A percentile compares a stretch with the other conserved stretches of the same genome.
These are phyloP conservation scores for Amaranthus hypochondriacus DNA, from an alignment of 148 eudicot species.

Conservation along the genomic window DNA sequence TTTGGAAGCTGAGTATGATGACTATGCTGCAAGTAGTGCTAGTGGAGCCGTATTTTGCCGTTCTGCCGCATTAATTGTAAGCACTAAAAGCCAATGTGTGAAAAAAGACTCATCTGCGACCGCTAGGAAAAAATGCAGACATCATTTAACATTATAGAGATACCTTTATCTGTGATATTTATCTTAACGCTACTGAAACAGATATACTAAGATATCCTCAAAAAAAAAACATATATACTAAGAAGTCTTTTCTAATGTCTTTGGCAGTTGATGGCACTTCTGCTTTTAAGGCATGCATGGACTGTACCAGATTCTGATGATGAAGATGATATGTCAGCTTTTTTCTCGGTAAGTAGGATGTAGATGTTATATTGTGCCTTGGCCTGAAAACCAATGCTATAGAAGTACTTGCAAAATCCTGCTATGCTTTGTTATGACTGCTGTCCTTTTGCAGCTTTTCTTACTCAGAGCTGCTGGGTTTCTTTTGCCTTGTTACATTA, in stretches of 20 bases:
- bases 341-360: slow-evolving; percentile 65
- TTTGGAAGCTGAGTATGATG: slow-evolving; percentile 82
- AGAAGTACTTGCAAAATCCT: background rate
- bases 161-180: no score
- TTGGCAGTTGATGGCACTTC: slow-evolving; percentile 83
- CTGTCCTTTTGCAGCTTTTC: slow-evolving; percentile 55
- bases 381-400: background rate
- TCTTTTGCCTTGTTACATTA: slow-evolving; percentile 93
- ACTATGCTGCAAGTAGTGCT: slow-evolving; percentile 67
- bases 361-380: background rate
- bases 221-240: no score
- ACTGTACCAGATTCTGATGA: slow-evolving; percentile 61
- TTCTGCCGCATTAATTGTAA: slow-evolving; percentile 78
- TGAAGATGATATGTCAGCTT: slow-evolving; percentile 68
- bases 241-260: background rate
- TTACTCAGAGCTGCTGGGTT: slow-evolving; percentile 86
- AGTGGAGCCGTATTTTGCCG: slow-evolving; percentile 94
- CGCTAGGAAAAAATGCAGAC: background rate
- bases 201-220: no score
- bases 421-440: slow-evolving; percentile 1
- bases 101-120: no score
- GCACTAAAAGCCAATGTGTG: slow-evolving; percentile 19
- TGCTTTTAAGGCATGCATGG: slow-evolving; percentile 81
- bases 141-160: no score
- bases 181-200: no score